Evolutionary conservation across 805 yeast genomes (phyloP), one percentile per base, ranked within the genome.

Genomic region (Metschnikowia reukaufii): DNA sequence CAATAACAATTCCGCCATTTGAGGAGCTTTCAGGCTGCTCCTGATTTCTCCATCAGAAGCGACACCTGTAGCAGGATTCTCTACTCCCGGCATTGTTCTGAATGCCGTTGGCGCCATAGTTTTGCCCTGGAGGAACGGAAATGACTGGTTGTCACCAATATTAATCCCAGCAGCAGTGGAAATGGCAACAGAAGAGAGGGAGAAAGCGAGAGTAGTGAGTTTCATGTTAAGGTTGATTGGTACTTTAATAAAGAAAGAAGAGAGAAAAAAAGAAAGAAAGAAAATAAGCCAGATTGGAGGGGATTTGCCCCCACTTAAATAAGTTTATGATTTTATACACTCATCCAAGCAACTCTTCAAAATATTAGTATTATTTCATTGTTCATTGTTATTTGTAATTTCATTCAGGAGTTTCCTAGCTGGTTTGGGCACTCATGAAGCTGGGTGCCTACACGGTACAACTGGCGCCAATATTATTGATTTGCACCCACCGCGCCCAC

Each of bases 131-230:
- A 6, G 33, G 33, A 6, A 31, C 16, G 33, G 33, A 13, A 13
- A 13, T 32, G n/a, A 7, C 16, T 39, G 30, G 43, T 39, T 30
- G 31, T 34, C 45, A 13, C 25, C 40, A 23, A 37, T 25, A n/a
- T 23, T 19, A 37, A 37, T 37, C n/a, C 40, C 40, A 6, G 27
- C 6, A 23, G 42, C 42, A 4, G 25, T 25, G 13, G 25, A 17
- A 9, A 35, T 5, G 15, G 48, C 44, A 19, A 16, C 23, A 19
- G 37, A 25, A 16, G 44, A 21, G 29, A 40, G 37, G 19, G 48
- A 36, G 20, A 39, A 35, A 45, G 48, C 48, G 48, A 45, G 44
- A 39, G 48, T 45, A 40, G 44, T 35, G 35, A 40, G 17, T 36
- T 45, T 45, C 48, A 45, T 45, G 8, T 34, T 18, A 29, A 34